Evolutionary conservation across 140 eudicot species (phyloP).

Genomic region (Flaveria floridana): DNA sequence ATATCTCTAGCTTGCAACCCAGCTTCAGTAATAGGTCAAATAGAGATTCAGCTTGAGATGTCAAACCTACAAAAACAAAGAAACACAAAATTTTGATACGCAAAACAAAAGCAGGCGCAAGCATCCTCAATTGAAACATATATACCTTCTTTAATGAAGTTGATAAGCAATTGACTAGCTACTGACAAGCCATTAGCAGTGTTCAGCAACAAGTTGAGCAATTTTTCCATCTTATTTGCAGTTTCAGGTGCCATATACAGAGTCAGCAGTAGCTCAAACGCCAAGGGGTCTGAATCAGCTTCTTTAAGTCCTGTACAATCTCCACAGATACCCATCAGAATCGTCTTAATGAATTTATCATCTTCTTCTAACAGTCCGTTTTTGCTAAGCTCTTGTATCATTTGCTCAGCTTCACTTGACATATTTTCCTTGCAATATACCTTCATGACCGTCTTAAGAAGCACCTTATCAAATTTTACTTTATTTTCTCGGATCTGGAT

Average conservation of each 20-base stretch:
- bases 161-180: slow-evolving; percentile 57
- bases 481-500: slow-evolving; percentile 51
- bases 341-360: slow-evolving; percentile 40
- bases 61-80: slow-evolving; percentile 54
- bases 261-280: slow-evolving; percentile 57
- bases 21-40: slow-evolving; percentile 45
- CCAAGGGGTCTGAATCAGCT: slow-evolving; percentile 46
- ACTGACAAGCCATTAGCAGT: slow-evolving; percentile 55
- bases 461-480: slow-evolving; percentile 73
- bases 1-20: slow-evolving; percentile 47
- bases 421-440: slow-evolving; percentile 66
- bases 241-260: slow-evolving; percentile 50
- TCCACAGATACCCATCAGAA: slow-evolving; percentile 45
- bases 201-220: slow-evolving; percentile 45
- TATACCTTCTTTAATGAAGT: slow-evolving; percentile 58
- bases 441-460: slow-evolving; percentile 56
- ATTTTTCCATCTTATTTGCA: slow-evolving; percentile 39
- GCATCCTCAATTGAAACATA: background rate
- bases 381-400: slow-evolving; percentile 48
- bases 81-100: slow-evolving; percentile 3
- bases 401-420: slow-evolving; percentile 56
- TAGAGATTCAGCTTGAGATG: slow-evolving; percentile 51
- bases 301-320: slow-evolving; percentile 32
- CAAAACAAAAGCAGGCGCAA: background rate
- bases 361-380: slow-evolving; percentile 42